Conservation (phyloP, 495 filamentous ascomycete genomes). For the Penicillium cosmopolitanum region DNA sequence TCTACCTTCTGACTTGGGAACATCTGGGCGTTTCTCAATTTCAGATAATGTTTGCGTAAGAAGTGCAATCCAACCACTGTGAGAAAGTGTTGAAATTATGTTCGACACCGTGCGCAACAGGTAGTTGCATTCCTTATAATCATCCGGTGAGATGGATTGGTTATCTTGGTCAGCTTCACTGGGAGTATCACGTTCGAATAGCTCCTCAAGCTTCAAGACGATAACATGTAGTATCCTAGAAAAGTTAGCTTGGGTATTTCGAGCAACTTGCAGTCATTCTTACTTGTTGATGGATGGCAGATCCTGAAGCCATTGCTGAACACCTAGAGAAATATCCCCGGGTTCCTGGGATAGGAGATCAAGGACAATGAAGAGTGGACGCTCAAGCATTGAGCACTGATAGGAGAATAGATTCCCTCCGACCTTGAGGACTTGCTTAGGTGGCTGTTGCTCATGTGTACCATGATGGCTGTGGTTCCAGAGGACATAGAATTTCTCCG, state of each 20-base stretch:
- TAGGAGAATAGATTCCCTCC: constrained; percentile 41
- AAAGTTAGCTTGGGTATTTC: constrained; percentile 15
- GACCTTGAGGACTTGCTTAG: constrained; percentile 51
- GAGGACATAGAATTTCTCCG: constrained; percentile 66
- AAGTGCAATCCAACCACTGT: constrained; percentile 47
- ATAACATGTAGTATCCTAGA: constrained; percentile 47
- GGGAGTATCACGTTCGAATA: constrained; percentile 34
- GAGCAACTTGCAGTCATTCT: constrained; percentile 10
- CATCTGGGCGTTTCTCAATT: constrained; percentile 36
- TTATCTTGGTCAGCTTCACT: constrained; percentile 19
- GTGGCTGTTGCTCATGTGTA: constrained; percentile 55
- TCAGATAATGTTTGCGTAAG: constrained; percentile 39
- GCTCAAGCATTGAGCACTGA: constrained; percentile 68
- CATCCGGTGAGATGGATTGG: constrained; percentile 50
- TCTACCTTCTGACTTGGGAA: constrained; percentile 37
- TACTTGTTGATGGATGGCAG: constrained; percentile 56
- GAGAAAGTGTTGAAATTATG: constrained; percentile 56
- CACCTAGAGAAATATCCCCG: constrained; percentile 72
- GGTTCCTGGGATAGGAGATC: constrained; percentile 76
- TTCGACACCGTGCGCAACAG: constrained; percentile 76
- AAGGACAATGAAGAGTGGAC: constrained; percentile 80
- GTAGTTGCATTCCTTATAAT: constrained; percentile 77
- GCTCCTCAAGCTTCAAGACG: constrained; percentile 41
- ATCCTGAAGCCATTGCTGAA: constrained; percentile 81
- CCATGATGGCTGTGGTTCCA: constrained; percentile 82